phyloP scores from a whole-genome alignment of 768 basidiomycete genomes.

The Hericium rajendrae region DNA sequence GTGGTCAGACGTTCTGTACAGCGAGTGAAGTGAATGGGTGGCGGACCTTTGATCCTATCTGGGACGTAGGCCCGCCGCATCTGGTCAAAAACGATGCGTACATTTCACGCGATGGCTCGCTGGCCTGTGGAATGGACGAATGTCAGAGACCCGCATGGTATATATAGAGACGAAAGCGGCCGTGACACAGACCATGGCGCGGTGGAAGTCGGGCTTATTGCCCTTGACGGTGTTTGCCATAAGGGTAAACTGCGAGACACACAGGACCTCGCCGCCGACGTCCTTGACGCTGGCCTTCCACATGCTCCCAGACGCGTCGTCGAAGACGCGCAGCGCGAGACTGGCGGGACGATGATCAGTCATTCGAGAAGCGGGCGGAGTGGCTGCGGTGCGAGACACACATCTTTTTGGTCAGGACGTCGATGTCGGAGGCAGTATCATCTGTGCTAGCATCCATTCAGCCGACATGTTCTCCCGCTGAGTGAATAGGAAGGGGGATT shows the following conservation, averaged over 20 bases:
- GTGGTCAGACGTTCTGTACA: constrained; percentile 5
- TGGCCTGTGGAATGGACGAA: constrained; percentile 33
- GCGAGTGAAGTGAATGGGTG: neutral
- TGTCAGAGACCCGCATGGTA: neutral
- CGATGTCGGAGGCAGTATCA: constrained; percentile 69
- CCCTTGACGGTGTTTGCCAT: constrained; percentile 83
- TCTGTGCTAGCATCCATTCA: constrained; percentile 40
- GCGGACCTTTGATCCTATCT: constrained; percentile 71
- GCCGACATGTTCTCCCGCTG: constrained; percentile 6
- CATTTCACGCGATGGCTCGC: constrained; percentile 54
- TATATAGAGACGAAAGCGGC: neutral
- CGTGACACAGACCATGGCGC: constrained; percentile 61
- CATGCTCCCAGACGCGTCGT: constrained; percentile 50
- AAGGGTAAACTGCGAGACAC: constrained; percentile 92
- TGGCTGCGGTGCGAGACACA: constrained; percentile 23
- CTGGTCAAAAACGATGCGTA: constrained; percentile 66
- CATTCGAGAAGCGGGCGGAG: neutral
- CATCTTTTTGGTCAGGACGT: constrained; percentile 77
- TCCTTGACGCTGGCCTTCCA: constrained; percentile 90
- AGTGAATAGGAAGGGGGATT: neutral
- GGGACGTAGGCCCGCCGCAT: constrained; percentile 58
- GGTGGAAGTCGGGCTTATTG: constrained; percentile 87
- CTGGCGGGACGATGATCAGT: constrained; percentile 26
- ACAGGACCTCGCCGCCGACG: constrained; percentile 82
- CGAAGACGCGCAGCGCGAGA: constrained; percentile 65